Evolutionary conservation across 2,329 filamentous ascomycete genomes (phyloP), one percentile per base, ranked within the genome.

Genomic region (Tolypocladium ophioglossoides): DNA sequence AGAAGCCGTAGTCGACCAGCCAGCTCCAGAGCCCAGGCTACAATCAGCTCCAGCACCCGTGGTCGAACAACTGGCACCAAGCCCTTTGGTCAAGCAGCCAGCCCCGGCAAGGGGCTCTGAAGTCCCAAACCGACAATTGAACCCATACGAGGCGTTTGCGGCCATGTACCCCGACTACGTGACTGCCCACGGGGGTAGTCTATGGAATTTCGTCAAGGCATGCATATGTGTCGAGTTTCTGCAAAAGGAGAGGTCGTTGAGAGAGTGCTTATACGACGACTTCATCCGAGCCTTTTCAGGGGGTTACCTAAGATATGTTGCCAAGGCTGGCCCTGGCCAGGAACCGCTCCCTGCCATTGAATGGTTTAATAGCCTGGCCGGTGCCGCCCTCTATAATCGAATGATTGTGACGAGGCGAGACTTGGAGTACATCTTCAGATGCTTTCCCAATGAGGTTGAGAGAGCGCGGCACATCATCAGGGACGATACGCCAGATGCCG

Each of bases 211-310:
- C 52, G 61, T 79, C 27, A 68, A 66, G 24, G 75, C 74, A 0
- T 73, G 77, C 51, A 62, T 75, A 0, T 75, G 68, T 57, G 60
- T 80, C 9, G 64, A 72, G 20, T 69, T 67, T 52, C 64, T 77
- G 1, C 64, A 66, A 44, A 59, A 64, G 27, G 58, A 64, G 14
- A 64, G 65, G 10, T 52, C 59, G 5, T 60, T 79, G 20, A 67
- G 70, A 14, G 69, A 71, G 27, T 77, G 67, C 52, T 61, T 79
- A 0, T 81, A 74, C 55, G 79, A 82, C 58, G 79, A 82, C 53
- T 78, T 80, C 52, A 72, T 82, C 34, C 66, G 72, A 9, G 62
- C 65, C 2, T 80, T 75, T 51, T 66, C 71, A 2, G 62, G 62
- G 1, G 68, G 72, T 1, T 82, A 72, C 57, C 57, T 71, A 8